Evolutionary conservation across 2,329 filamentous ascomycete genomes (phyloP).

Genomic region (Colletotrichum sp.): DNA sequence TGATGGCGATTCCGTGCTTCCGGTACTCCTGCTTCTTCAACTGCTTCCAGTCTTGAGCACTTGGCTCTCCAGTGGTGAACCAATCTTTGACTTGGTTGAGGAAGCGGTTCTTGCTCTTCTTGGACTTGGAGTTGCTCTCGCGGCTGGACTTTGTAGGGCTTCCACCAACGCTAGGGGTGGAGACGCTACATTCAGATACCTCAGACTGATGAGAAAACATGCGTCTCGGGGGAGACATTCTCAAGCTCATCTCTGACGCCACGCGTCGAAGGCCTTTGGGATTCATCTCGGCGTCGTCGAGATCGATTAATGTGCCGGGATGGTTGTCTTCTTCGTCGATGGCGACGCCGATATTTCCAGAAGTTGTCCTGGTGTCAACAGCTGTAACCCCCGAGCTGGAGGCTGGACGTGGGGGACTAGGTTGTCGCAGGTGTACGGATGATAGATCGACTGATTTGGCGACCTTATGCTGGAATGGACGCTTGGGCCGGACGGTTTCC

Average conservation of each 20-base stretch:
- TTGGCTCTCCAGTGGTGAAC: conserved; percentile 55
- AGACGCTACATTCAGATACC: conserved; percentile 27
- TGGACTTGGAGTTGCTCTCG: conserved; percentile 28
- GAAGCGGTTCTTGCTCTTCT: conserved; percentile 39
- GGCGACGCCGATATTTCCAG: background rate
- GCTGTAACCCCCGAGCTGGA: conserved; percentile 8
- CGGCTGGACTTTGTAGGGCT: conserved; percentile 5
- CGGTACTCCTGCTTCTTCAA: conserved; percentile 48
- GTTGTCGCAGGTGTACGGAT: background rate
- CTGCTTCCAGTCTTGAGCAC: conserved; percentile 50
- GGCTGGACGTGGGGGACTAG: background rate
- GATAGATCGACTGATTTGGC: conserved; percentile 5
- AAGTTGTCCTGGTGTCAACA: conserved; percentile 1
- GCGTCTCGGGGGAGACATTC: conserved; percentile 9
- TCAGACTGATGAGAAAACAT: conserved; percentile 17
- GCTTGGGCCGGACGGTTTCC: background rate
- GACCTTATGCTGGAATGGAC: background rate
- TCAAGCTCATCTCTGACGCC: conserved; percentile 13
- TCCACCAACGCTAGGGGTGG: conserved; percentile 22
- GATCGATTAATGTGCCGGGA: background rate
- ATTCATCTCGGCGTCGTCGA: background rate
- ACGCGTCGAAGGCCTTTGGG: background rate
- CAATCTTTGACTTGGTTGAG: conserved; percentile 51
- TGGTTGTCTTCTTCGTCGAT: conserved; percentile 16
- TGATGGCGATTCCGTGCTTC: conserved; percentile 46